Evolutionary conservation across 2,329 filamentous ascomycete species (phyloP).

Genomic region (Calonectria pteridis): DNA sequence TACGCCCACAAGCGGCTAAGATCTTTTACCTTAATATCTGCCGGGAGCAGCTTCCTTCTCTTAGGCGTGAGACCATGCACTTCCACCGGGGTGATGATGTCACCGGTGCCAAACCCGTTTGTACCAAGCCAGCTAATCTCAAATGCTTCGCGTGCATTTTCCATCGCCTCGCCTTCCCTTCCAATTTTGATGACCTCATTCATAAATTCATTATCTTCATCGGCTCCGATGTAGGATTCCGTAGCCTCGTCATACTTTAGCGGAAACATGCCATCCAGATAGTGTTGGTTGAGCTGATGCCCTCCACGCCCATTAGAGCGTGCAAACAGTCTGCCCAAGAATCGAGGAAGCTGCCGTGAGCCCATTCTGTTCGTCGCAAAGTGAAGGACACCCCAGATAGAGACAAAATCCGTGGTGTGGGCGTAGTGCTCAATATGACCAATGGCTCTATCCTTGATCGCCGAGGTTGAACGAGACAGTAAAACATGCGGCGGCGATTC

Average conservation of each 20-base stretch:
- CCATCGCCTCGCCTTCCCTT: constrained; percentile 57
- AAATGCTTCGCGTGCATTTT: constrained; percentile 60
- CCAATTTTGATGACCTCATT: constrained; percentile 65
- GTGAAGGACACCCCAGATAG: constrained; percentile 79
- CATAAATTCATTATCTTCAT: constrained; percentile 71
- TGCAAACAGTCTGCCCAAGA: constrained; percentile 72
- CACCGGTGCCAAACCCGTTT: constrained; percentile 51
- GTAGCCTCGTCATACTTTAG: constrained; percentile 57
- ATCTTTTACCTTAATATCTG: constrained; percentile 66
- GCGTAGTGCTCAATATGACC: constrained; percentile 85
- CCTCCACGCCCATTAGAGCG: constrained; percentile 64
- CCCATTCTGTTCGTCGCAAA: constrained; percentile 65
- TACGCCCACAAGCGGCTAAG: constrained; percentile 74
- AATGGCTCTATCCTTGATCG: constrained; percentile 65
- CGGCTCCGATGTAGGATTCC: constrained; percentile 57
- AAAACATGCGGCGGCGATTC: constrained; percentile 47
- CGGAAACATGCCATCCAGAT: constrained; percentile 72
- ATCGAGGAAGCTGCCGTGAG: constrained; percentile 65
- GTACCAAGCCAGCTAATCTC: constrained; percentile 61
- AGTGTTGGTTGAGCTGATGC: constrained; percentile 72
- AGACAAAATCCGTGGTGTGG: constrained; percentile 79
- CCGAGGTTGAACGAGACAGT: constrained; percentile 51
- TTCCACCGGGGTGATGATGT: constrained; percentile 52
- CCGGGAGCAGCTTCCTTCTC: constrained; percentile 43
- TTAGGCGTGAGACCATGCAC: constrained; percentile 50